Evolutionary conservation across 73 alveolate genomes (phyloP).

Genomic region (Vitrella brassicaformis): DNA sequence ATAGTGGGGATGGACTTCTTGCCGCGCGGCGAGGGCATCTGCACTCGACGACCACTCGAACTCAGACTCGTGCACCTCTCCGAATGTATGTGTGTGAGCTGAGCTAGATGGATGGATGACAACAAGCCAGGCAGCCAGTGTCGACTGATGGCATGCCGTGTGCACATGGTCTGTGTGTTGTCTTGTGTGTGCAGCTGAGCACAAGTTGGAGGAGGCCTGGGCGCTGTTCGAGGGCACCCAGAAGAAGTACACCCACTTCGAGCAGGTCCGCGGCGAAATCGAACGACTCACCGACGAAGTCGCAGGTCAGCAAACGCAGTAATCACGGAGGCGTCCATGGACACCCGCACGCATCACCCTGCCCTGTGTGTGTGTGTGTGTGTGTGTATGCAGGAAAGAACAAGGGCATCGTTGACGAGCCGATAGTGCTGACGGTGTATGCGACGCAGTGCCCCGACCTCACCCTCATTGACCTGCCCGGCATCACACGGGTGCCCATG

Average conservation of each 20-base stretch:
- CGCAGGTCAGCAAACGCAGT: constrained; percentile 67
- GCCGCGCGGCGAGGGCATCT: constrained; percentile 85
- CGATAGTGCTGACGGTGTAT: constrained; percentile 84
- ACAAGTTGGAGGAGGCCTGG: constrained; percentile 69
- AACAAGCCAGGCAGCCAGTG: too few relatives aligned
- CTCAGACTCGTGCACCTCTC: constrained; percentile 63
- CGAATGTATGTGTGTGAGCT: neutral
- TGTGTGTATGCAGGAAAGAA: constrained; percentile 72
- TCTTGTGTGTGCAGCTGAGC: constrained; percentile 12
- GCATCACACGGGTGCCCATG: constrained; percentile 79
- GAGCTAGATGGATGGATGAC: too few relatives aligned
- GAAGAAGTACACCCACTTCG: constrained; percentile 80
- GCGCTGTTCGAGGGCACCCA: constrained; percentile 78
- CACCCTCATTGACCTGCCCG: constrained; percentile 94
- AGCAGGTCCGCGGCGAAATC: constrained; percentile 66
- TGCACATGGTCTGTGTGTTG: neutral
- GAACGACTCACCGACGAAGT: constrained; percentile 77
- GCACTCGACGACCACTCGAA: constrained; percentile 82
- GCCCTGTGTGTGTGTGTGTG: constrained; percentile 57
- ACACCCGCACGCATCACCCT: constrained; percentile 51
- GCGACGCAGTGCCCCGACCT: constrained; percentile 94
- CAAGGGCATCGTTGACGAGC: constrained; percentile 87
- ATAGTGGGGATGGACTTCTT: constrained; percentile 94
- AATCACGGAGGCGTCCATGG: neutral
- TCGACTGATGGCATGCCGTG: too few relatives aligned